Base-by-base conservation (phyloP, 768 basidiomycete genomes). In the Macrolepiota fuliginosa region DNA sequence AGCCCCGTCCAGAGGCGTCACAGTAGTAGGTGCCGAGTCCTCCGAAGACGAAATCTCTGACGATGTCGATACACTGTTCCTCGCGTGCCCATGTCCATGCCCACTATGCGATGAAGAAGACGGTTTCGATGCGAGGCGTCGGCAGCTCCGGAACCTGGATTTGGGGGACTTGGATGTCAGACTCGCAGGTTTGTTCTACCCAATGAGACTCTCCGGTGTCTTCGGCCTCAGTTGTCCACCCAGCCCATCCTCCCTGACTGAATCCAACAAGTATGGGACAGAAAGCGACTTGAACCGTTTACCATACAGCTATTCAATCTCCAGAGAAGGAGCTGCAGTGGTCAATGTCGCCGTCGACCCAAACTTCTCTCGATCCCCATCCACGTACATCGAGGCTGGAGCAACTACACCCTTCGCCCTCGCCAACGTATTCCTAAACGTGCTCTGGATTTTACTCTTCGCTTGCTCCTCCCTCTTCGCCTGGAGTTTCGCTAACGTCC, bases 41-140 rank as follows among this genome's bases (percentile, higher is more conserved):
- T n/a, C n/a, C n/a, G n/a, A n/a, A n/a, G 86, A 88, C 0, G 88
- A 90, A 58, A 86, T 71, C 64, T 85, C 83, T 1, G 85, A 86
- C 1, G 81, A 83, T 22, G 76, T 73, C 25, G 86, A 88, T 56
- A 83, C 75, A 67, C 89, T 91, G 37, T 83, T 74, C 15, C 90
- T 81, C 25, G 81, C 77, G 55, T 67, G 65, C 6, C n/a, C n/a
- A n/a, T n/a, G n/a, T n/a, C n/a, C n/a, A n/a, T n/a, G n/a, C n/a
- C n/a, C n/a, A n/a, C n/a, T 61, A n/a, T n/a, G n/a, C n/a, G n/a
- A n/a, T n/a, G n/a, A n/a, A n/a, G n/a, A n/a, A 58, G 56, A 57
- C 15, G 65, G 13, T 68, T 77, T 75, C 3, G 81, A 61, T 12
- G 80, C 80, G 54, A 82, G 75, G 46, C 81, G 75, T 50, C 81